Evolutionary conservation across 345 rosid genomes (phyloP).

Genomic region (Turnera subulata): DNA sequence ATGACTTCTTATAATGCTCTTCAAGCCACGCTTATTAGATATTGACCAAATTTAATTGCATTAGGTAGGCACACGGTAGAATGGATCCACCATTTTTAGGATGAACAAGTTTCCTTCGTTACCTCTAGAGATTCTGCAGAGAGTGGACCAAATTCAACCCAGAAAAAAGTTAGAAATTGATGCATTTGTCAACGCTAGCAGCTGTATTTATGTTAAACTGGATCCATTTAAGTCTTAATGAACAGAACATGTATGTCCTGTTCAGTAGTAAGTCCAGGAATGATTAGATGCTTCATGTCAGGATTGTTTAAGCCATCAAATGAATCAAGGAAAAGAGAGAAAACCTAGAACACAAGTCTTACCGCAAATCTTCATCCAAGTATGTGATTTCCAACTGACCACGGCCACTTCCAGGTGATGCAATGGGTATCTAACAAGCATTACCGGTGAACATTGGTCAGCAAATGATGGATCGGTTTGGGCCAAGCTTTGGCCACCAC

Average conservation of each 20-base stretch:
- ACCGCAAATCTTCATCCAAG: constrained; percentile 43
- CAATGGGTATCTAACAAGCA: constrained; percentile 27
- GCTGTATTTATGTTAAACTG: too few relatives aligned
- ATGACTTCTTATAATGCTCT: too few relatives aligned
- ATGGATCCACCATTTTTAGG: constrained; percentile 41
- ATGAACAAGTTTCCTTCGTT: constrained; percentile 39
- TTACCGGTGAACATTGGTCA: background rate
- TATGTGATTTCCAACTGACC: constrained; percentile 47
- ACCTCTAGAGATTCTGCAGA: constrained; percentile 41
- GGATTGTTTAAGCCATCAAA: too few relatives aligned
- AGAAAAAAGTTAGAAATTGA: background rate
- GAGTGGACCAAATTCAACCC: background rate
- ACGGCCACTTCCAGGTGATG: constrained; percentile 36
- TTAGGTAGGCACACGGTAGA: constrained; percentile 32
- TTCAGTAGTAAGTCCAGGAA: too few relatives aligned
- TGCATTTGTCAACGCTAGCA: too few relatives aligned
- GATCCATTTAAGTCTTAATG: too few relatives aligned
- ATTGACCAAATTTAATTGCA: background rate
- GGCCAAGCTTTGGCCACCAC: background rate
- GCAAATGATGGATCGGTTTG: background rate
- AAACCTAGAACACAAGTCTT: constrained; percentile 1
- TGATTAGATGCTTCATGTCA: too few relatives aligned
- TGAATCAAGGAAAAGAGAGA: background rate
- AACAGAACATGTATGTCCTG: too few relatives aligned
- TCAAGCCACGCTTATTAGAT: too few relatives aligned